A percentile compares a stretch with the other conserved stretches of the same genome.
phyloP scores from a whole-genome alignment of 108 stramenopile species.

The Cyclotella choctawhatcheeana region DNA sequence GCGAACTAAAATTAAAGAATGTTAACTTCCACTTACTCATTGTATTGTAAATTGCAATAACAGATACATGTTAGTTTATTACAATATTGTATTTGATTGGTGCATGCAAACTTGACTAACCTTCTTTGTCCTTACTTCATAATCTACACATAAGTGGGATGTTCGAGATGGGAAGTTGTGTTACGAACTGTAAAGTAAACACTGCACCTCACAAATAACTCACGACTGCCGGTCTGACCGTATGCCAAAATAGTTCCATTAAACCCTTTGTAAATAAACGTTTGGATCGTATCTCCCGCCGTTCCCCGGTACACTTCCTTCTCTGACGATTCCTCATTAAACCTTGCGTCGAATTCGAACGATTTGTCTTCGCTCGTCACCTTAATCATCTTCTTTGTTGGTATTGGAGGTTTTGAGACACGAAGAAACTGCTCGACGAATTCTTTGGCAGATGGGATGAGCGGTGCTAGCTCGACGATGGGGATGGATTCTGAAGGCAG shows the following conservation, averaged over 20 bases:
- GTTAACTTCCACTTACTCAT: no score
- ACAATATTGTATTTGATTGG: no score
- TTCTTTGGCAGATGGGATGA: slow-evolving; percentile 91
- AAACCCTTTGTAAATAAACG: slow-evolving; percentile 89
- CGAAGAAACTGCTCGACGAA: slow-evolving; percentile 30
- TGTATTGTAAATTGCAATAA: no score
- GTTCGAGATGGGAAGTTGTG: no score
- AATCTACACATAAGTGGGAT: no score
- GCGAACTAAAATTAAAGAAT: no score
- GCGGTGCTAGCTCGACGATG: no score
- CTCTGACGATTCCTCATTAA: slow-evolving; percentile 74
- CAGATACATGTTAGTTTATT: no score
- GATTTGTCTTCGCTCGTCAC: slow-evolving; percentile 1
- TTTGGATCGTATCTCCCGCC: slow-evolving; percentile 59
- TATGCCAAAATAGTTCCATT: slow-evolving; percentile 99
- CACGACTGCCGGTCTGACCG: slow-evolving; percentile 95
- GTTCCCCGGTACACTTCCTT: slow-evolving; percentile 84
- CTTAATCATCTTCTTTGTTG: neutral
- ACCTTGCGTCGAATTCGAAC: slow-evolving; percentile 95
- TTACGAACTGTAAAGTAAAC: neutral
- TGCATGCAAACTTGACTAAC: no score
- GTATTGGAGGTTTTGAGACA: slow-evolving; percentile 4
- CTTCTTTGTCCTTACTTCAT: no score
- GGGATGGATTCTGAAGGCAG: no score
- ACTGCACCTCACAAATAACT: slow-evolving; percentile 44